phyloP scores from a whole-genome alignment of 352 stramenopile species.

The Globisporangium lucens region DNA sequence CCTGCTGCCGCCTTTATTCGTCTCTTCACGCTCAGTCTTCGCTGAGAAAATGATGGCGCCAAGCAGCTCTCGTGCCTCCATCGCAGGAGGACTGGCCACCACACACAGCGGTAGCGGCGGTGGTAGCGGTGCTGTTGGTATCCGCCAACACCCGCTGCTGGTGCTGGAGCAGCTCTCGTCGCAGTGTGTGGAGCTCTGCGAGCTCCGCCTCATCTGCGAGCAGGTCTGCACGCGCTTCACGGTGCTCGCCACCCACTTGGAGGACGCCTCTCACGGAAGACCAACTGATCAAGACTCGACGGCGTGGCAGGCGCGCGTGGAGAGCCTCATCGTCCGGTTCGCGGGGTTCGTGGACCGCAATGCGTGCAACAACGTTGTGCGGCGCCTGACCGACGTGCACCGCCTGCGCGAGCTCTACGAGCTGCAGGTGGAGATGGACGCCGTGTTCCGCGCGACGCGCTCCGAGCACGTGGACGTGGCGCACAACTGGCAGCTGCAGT shows the following conservation, averaged over 20 bases:
- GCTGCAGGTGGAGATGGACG: slow-evolving; percentile 37
- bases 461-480: slow-evolving; percentile 50
- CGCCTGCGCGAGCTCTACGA: slow-evolving; percentile 32
- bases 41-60: not conserved
- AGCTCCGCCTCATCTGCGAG: slow-evolving; percentile 15
- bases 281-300: not conserved
- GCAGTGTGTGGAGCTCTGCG: slow-evolving; percentile 17
- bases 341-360: slow-evolving; percentile 28
- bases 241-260: slow-evolving; percentile 5
- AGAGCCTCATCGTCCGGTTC: slow-evolving; percentile 26
- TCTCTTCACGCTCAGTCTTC: not conserved
- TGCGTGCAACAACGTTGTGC: slow-evolving; percentile 28
- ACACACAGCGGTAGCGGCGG: not conserved
- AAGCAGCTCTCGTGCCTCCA: not conserved
- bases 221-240: slow-evolving; percentile 12
- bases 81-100: not conserved
- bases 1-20: not conserved
- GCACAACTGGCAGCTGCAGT: slow-evolving; percentile 42
- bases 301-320: slow-evolving; percentile 10
- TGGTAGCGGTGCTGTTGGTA: not conserved
- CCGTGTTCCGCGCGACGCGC: slow-evolving; percentile 28
- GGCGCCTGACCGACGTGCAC: slow-evolving; percentile 33
- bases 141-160: slow-evolving; percentile 16
- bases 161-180: slow-evolving; percentile 16
- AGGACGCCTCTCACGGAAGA: not conserved